phyloP scores from a whole-genome alignment of 1,284 basidiomycete species.

The Ceratobasidium sp. region DNA sequence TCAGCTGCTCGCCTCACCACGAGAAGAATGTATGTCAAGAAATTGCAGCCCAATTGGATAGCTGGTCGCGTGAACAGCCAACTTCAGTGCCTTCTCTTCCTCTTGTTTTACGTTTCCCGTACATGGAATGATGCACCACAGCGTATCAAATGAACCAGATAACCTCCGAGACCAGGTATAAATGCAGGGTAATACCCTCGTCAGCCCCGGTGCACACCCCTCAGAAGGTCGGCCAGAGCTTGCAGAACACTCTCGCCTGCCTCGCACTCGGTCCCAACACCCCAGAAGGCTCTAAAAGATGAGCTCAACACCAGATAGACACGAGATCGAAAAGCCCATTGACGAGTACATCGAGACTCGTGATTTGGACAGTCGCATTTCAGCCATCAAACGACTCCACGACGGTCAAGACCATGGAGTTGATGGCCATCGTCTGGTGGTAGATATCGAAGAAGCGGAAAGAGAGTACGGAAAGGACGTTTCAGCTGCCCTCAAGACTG shows the following conservation, averaged over 20 bases:
- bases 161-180: background rate
- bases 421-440: slow-evolving; percentile 2
- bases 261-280: background rate
- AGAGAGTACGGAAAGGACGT: slow-evolving; percentile 21
- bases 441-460: slow-evolving; percentile 23
- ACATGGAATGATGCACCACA: background rate
- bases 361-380: background rate
- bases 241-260: background rate
- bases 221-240: background rate
- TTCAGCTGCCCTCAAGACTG: slow-evolving; percentile 8
- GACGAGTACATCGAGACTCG: slow-evolving; percentile 5
- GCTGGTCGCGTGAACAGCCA: slow-evolving; percentile 12
- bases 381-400: slow-evolving; percentile 12
- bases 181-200: background rate
- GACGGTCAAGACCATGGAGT: slow-evolving; percentile 15
- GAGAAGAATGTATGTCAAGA: background rate
- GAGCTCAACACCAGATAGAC: background rate
- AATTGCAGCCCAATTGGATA: background rate
- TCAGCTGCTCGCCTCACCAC: background rate
- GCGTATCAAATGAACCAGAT: background rate
- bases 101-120: background rate
- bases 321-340: background rate
- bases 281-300: background rate
- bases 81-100: slow-evolving; percentile 6
- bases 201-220: background rate